A percentile compares a stretch with the other conserved stretches of the same genome.
phyloP scores from a whole-genome alignment of 768 basidiomycete species.

The Paxillus involutus region DNA sequence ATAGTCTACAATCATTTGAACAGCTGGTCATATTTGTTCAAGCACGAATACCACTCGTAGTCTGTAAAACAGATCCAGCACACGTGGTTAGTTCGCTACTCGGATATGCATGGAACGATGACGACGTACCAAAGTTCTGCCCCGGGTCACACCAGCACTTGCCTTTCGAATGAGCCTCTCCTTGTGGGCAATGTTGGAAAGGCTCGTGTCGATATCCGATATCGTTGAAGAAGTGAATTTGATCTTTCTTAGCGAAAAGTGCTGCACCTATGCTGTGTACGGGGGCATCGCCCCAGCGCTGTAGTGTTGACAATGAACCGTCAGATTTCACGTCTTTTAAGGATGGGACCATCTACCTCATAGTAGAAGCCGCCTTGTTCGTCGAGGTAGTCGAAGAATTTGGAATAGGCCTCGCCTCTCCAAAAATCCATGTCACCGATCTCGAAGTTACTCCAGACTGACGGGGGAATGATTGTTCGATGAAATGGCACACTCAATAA shows the following conservation, averaged over 20 bases:
- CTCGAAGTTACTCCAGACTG: conserved; percentile 75
- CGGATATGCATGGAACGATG: neutral
- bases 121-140: conserved; percentile 62
- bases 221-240: conserved; percentile 81
- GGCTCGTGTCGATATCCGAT: conserved; percentile 84
- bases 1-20: conserved; percentile 35
- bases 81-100: conserved; percentile 3
- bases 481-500: neutral
- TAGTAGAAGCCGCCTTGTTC: conserved; percentile 88
- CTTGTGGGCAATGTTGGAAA: conserved; percentile 75
- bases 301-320: neutral
- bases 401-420: conserved; percentile 78
- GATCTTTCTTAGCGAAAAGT: conserved; percentile 69
- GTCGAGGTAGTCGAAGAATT: conserved; percentile 83
- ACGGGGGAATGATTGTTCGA: conserved; percentile 28
- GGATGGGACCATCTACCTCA: conserved; percentile 51
- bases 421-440: conserved; percentile 91
- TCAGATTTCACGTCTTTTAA: neutral
- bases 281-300: conserved; percentile 87
- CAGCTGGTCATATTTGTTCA: conserved; percentile 70
- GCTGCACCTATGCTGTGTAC: conserved; percentile 84
- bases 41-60: conserved; percentile 87
- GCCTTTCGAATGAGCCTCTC: conserved; percentile 52
- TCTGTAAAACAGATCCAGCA: conserved; percentile 40
- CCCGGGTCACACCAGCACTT: conserved; percentile 73